Evolutionary conservation across 2,329 filamentous ascomycete species (phyloP).

Genomic region (Cladosporium sp.): DNA sequence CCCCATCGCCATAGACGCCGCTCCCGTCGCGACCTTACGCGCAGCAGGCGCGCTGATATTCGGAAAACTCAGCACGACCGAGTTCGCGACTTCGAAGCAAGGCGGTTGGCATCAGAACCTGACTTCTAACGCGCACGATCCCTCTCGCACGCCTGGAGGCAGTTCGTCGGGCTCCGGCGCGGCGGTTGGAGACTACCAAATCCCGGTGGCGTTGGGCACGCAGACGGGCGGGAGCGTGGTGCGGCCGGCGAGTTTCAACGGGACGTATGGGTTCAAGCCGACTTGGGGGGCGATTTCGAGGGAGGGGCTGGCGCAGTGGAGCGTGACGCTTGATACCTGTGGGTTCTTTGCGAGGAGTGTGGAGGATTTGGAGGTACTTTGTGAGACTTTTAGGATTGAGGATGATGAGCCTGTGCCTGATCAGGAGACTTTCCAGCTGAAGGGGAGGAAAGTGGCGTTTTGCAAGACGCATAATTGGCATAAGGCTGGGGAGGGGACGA

Average conservation of each 20-base stretch:
- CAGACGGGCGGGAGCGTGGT: slow-evolving; percentile 63
- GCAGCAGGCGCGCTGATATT: slow-evolving; percentile 54
- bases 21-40: slow-evolving; percentile 48
- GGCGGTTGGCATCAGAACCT: slow-evolving; percentile 36
- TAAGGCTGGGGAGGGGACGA: slow-evolving; percentile 33
- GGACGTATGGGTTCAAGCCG: slow-evolving; percentile 61
- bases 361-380: slow-evolving; percentile 54
- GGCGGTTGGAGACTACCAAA: slow-evolving; percentile 61
- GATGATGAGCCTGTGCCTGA: slow-evolving; percentile 42
- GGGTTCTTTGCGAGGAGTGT: slow-evolving; percentile 57
- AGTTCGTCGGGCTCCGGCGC: slow-evolving; percentile 64
- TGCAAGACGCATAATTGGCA: slow-evolving; percentile 51
- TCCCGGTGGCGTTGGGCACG: slow-evolving; percentile 57
- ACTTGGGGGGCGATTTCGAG: slow-evolving; percentile 60
- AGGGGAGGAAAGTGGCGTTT: slow-evolving; percentile 51
- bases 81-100: slow-evolving; percentile 56
- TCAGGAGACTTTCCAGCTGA: slow-evolving; percentile 27
- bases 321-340: slow-evolving; percentile 57
- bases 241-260: slow-evolving; percentile 60
- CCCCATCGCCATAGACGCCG: slow-evolving; percentile 47
- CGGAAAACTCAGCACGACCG: slow-evolving; percentile 58
- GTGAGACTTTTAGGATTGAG: slow-evolving; percentile 49
- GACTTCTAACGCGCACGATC: slow-evolving; percentile 55
- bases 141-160: slow-evolving; percentile 56
- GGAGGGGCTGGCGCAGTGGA: slow-evolving; percentile 58